Evolutionary conservation across 257 asterid species (phyloP).

Genomic region (Gentiana straminea): DNA sequence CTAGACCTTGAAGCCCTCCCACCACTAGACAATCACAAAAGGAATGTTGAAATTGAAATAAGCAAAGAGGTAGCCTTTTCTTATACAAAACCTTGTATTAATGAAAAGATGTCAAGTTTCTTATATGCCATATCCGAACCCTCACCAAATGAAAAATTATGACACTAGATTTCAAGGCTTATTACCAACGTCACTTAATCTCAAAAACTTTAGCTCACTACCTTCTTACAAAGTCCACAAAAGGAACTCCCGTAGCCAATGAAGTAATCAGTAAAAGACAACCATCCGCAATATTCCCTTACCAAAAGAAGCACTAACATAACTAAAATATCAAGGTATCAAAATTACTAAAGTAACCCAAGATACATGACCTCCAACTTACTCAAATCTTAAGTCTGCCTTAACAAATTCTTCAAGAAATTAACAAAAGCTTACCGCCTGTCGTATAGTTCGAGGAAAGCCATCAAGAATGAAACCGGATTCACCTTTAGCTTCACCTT

Average conservation of each 20-base stretch:
- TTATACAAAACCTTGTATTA: too few relatives aligned
- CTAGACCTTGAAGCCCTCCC: too few relatives aligned
- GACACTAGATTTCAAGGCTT: too few relatives aligned
- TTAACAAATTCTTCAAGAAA: background rate
- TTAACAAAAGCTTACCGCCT: slow-evolving; percentile 57
- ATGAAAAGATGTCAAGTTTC: too few relatives aligned
- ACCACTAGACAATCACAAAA: background rate
- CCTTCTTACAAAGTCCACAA: too few relatives aligned
- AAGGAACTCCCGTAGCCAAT: too few relatives aligned
- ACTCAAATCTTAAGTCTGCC: slow-evolving; percentile 1
- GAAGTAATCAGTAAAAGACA: background rate
- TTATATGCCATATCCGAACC: too few relatives aligned
- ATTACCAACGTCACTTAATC: too few relatives aligned
- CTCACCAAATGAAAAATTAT: too few relatives aligned
- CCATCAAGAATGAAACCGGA: slow-evolving; percentile 94
- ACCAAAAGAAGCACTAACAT: background rate
- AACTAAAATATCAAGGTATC: background rate
- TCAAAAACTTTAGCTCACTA: too few relatives aligned
- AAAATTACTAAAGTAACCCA: background rate
- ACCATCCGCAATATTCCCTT: background rate
- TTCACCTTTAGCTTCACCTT: slow-evolving; percentile 73
- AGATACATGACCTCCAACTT: background rate
- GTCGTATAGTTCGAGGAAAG: slow-evolving; percentile 93
- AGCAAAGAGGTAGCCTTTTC: too few relatives aligned
- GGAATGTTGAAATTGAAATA: background rate